A percentile compares a stretch with the other conserved stretches of the same genome.
These are phyloP conservation scores for Orbilia ellipsospora DNA, from an alignment of 2,329 filamentous ascomycete species.

Conservation along the genomic window DNA sequence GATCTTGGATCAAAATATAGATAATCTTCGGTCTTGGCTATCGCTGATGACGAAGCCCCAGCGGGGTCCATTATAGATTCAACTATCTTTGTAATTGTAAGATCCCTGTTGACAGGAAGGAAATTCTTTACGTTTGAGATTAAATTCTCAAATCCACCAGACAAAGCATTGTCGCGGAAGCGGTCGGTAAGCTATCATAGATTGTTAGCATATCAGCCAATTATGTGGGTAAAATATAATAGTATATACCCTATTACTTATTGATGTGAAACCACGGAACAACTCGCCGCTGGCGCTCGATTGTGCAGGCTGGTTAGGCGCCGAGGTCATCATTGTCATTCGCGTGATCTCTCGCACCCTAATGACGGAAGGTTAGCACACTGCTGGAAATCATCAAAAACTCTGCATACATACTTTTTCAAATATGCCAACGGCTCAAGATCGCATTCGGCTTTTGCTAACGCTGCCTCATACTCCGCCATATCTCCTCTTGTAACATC, in stretches of 20 bases:
- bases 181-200: conserved; percentile 77
- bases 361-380: conserved; percentile 34
- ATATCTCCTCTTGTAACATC: conserved; percentile 85
- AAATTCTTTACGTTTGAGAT: conserved; percentile 98
- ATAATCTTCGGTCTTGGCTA: conserved; percentile 95
- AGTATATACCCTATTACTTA: conserved; percentile 74
- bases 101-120: conserved; percentile 91
- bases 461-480: conserved; percentile 84
- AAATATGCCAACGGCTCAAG: conserved; percentile 84
- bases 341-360: conserved; percentile 92
- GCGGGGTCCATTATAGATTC: conserved; percentile 98
- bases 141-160: conserved; percentile 88
- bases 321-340: conserved; percentile 96
- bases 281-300: conserved; percentile 73
- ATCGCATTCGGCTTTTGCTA: conserved; percentile 80
- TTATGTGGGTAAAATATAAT: background rate
- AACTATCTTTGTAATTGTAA: conserved; percentile 96
- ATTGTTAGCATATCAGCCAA: background rate
- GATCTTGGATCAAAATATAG: conserved; percentile 96
- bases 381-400: too few species aligned
- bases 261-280: conserved; percentile 91
- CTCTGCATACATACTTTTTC: conserved; percentile 72
- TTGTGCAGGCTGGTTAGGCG: conserved; percentile 73
- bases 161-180: conserved; percentile 86
- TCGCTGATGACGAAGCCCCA: conserved; percentile 86